phyloP scores from a whole-genome alignment of 805 yeast species.

The Saccharomycopsis fermentans region DNA sequence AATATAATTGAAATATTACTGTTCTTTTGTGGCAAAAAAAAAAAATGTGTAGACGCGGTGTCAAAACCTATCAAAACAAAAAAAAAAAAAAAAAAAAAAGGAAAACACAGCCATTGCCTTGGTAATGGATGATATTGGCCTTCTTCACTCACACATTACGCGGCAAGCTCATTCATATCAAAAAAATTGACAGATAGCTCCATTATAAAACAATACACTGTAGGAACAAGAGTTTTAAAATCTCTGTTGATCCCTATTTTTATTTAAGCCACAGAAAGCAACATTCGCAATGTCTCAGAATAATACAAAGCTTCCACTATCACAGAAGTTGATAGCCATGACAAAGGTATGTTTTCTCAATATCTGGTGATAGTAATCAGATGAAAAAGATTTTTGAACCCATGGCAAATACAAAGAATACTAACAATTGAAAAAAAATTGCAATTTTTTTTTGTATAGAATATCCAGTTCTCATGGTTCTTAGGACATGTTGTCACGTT shows the following conservation, averaged over 20 bases:
- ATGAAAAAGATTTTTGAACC: background rate
- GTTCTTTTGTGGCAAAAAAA: background rate
- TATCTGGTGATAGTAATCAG: no score
- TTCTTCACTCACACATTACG: no score
- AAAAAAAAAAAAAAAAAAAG: background rate
- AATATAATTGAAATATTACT: no score
- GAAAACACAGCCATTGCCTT: no score
- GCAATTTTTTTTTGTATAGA: constrained; percentile 20
- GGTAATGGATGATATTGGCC: no score
- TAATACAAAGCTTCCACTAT: background rate
- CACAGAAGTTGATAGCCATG: constrained; percentile 9
- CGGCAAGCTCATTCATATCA: no score
- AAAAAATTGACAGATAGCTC: no score
- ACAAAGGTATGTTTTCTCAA: constrained; percentile 6
- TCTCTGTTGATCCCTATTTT: no score
- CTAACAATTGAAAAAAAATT: background rate
- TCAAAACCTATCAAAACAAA: background rate
- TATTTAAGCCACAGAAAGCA: background rate
- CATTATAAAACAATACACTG: no score
- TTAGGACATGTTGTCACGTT: constrained; percentile 44
- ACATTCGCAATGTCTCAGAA: background rate
- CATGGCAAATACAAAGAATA: no score
- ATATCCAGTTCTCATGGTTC: constrained; percentile 74
- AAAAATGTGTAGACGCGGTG: background rate
- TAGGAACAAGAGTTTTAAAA: no score